These are phyloP conservation scores for Podosphaera fusca DNA, from an alignment of 2,329 filamentous ascomycete genomes.

Conservation along the genomic window DNA sequence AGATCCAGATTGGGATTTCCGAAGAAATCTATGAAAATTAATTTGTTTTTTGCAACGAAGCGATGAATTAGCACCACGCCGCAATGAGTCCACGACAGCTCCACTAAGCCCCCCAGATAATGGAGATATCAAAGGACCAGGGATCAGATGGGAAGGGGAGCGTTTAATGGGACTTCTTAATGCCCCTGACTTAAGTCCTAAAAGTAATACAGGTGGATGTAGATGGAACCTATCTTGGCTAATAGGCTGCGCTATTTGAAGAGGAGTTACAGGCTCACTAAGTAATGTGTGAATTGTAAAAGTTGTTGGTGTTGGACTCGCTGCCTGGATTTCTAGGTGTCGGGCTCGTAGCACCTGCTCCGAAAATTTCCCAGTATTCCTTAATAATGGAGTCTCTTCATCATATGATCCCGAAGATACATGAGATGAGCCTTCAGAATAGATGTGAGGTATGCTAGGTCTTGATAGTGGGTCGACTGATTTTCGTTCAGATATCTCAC, in stretches of 20 bases:
- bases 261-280: too few species aligned
- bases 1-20: constrained; percentile 12
- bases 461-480: constrained; percentile 8
- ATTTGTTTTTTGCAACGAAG: constrained; percentile 14
- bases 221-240: constrained; percentile 1
- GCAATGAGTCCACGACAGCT: constrained; percentile 39
- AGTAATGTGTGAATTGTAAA: too few species aligned
- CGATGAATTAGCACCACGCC: constrained; percentile 27
- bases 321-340: too few species aligned
- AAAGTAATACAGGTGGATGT: constrained; percentile 15
- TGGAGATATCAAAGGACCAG: constrained; percentile 34
- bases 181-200: constrained; percentile 15
- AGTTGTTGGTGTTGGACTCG: too few species aligned
- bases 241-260: too few species aligned
- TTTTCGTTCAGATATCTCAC: constrained; percentile 13
- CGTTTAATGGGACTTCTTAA: constrained; percentile 21
- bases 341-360: too few species aligned
- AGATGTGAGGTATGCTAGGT: constrained; percentile 9
- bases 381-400: too few species aligned
- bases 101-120: constrained; percentile 36
- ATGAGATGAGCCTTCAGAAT: constrained; percentile 9
- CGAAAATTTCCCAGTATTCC: too few species aligned
- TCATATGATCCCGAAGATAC: constrained; percentile 1
- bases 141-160: constrained; percentile 28
- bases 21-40: constrained; percentile 12